Evolutionary conservation across 2,329 filamentous ascomycete genomes (phyloP).

Genomic region (Colletotrichum shisoi): DNA sequence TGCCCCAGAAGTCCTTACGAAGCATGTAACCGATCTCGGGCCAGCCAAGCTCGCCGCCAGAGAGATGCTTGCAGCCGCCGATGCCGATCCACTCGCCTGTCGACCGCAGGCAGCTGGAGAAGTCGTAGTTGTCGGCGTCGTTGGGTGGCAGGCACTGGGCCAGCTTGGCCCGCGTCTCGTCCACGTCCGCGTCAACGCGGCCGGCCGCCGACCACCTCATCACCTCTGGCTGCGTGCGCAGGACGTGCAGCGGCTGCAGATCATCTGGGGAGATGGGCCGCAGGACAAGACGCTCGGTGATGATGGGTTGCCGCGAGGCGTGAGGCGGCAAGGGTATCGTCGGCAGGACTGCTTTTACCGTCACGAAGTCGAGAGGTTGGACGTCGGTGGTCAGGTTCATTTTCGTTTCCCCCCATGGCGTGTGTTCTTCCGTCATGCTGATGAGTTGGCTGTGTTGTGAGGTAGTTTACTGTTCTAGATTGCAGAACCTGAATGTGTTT

Average conservation of each 20-base stretch:
- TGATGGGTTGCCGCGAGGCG: conserved; percentile 50
- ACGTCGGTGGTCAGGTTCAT: conserved; percentile 23
- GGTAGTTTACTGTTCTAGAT: neutral
- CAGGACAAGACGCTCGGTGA: conserved; percentile 64
- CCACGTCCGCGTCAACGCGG: conserved; percentile 53
- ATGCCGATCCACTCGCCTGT: conserved; percentile 62
- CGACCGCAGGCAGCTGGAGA: conserved; percentile 57
- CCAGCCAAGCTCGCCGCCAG: conserved; percentile 56
- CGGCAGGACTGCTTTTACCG: conserved; percentile 60
- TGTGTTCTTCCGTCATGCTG: neutral
- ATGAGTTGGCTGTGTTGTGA: neutral
- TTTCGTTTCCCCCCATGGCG: neutral
- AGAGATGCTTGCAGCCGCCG: conserved; percentile 56
- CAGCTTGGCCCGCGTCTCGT: conserved; percentile 54
- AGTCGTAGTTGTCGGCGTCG: conserved; percentile 64
- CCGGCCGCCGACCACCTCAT: conserved; percentile 66
- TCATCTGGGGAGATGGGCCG: conserved; percentile 61
- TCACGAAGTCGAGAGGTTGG: conserved; percentile 45
- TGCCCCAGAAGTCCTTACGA: conserved; percentile 61
- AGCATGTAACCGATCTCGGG: conserved; percentile 68
- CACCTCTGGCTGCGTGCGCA: conserved; percentile 67
- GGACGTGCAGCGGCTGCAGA: conserved; percentile 56
- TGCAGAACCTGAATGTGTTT: neutral
- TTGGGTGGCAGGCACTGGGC: conserved; percentile 56
- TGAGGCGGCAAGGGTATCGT: conserved; percentile 53